A percentile compares a stretch with the other conserved stretches of the same genome.
Conservation (phyloP, 108 stramenopile species). For the Cyclotella atomus region DNA sequence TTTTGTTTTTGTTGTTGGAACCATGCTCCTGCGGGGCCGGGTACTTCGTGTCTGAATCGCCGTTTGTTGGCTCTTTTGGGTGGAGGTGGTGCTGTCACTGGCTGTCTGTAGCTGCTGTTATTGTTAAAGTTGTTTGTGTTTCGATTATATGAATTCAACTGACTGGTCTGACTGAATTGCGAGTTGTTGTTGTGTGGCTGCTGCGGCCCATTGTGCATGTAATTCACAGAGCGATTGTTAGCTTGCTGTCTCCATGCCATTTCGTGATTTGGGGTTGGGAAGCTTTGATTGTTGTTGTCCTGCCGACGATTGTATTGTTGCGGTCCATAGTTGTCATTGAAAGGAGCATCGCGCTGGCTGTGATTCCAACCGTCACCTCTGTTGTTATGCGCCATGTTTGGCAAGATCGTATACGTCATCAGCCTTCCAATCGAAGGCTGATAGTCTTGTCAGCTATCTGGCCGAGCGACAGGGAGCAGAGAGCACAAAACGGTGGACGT, state of each 20-base stretch:
- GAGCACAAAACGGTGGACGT: too few species aligned
- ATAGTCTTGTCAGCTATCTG: too few species aligned
- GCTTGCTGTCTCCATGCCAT: background rate
- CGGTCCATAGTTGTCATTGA: background rate
- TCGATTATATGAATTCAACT: background rate
- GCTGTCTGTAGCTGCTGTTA: background rate
- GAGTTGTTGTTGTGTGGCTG: too few species aligned
- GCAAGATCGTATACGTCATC: too few species aligned
- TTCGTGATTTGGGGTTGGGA: background rate
- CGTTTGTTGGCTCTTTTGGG: slow-evolving; percentile 16
- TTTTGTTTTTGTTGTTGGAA: slow-evolving; percentile 28
- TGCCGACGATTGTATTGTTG: background rate
- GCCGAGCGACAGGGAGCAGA: too few species aligned
- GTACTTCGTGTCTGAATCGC: slow-evolving; percentile 38
- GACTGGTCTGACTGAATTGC: background rate
- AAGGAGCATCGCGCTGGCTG: background rate
- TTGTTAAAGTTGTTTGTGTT: background rate
- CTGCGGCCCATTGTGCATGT: background rate
- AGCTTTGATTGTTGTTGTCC: background rate
- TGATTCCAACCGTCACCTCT: background rate
- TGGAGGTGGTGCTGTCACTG: background rate
- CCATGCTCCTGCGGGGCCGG: slow-evolving; percentile 49
- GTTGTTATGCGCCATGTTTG: background rate
- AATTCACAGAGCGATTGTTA: background rate
- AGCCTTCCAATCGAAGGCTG: too few species aligned